Evolutionary conservation across 768 basidiomycete species (phyloP).

Genomic region (Ramaria rubella): DNA sequence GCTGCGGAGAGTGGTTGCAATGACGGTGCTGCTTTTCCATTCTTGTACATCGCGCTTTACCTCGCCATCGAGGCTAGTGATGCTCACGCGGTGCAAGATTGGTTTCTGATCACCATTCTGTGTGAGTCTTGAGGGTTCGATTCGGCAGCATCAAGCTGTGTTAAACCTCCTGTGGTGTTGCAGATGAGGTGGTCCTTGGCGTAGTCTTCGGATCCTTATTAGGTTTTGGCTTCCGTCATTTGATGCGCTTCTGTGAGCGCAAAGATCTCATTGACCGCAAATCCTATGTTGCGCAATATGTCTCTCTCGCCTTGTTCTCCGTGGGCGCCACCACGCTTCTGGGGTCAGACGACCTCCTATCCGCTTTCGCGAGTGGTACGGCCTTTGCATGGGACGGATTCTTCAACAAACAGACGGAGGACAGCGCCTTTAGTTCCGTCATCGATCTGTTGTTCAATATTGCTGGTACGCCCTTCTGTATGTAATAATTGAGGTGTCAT

Average conservation of each 20-base stretch:
- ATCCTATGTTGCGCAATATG: slow-evolving; percentile 90
- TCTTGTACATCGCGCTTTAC: slow-evolving; percentile 85
- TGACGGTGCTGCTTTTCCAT: slow-evolving; percentile 95
- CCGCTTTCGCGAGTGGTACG: slow-evolving; percentile 90
- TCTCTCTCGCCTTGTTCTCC: slow-evolving; percentile 75
- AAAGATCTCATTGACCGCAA: slow-evolving; percentile 87
- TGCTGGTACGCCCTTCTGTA: slow-evolving; percentile 30
- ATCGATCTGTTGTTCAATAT: slow-evolving; percentile 95
- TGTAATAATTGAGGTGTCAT: not conserved
- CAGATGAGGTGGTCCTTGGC: slow-evolving; percentile 76
- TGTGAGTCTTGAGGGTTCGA: slow-evolving; percentile 32
- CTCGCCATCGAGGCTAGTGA: slow-evolving; percentile 61
- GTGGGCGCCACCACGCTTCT: slow-evolving; percentile 80
- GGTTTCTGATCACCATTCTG: slow-evolving; percentile 84
- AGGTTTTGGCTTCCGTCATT: slow-evolving; percentile 74
- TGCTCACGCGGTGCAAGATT: slow-evolving; percentile 68
- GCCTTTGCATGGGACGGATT: slow-evolving; percentile 97
- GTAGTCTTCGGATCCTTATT: slow-evolving; percentile 66
- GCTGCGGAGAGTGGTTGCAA: slow-evolving; percentile 88
- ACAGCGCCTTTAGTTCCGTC: slow-evolving; percentile 91
- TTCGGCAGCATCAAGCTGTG: not conserved
- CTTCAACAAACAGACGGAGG: slow-evolving; percentile 90
- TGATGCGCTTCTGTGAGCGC: slow-evolving; percentile 89
- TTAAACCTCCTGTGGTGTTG: slow-evolving; percentile 1
- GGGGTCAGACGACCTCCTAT: slow-evolving; percentile 89